These are phyloP conservation scores for Penicillium egyptiacum DNA, from an alignment of 495 filamentous ascomycete genomes.

Conservation along the genomic window DNA sequence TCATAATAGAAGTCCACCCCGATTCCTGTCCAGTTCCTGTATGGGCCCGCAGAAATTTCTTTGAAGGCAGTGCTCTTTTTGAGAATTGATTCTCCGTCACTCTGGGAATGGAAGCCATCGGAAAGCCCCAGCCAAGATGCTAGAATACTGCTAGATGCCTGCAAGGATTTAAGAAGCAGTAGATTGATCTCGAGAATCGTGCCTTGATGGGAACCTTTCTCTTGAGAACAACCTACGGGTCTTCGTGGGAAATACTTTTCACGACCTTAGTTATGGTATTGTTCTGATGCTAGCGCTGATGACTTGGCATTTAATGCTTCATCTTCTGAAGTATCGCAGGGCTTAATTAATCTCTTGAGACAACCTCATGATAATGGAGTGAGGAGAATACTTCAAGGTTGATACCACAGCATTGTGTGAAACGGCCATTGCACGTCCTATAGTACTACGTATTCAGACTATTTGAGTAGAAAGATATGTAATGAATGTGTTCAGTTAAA, in stretches of 20 bases:
- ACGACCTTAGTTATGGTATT: not conserved
- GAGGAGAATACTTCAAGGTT: not conserved
- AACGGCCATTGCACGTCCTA: not conserved
- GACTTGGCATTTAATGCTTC: not conserved
- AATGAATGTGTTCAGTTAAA: too few relatives aligned
- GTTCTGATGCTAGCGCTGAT: not conserved
- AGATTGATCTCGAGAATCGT: too few relatives aligned
- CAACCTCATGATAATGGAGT: not conserved
- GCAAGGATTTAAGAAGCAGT: not conserved
- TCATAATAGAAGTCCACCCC: not conserved
- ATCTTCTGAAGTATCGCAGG: not conserved
- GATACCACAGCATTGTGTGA: not conserved
- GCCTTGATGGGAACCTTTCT: constrained; percentile 3
- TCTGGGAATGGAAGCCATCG: not conserved
- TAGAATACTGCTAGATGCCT: not conserved
- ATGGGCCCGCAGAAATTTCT: constrained; percentile 7
- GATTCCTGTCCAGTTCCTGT: constrained; percentile 2
- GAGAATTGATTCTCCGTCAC: not conserved
- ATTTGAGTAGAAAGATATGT: too few relatives aligned
- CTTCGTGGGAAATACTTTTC: not conserved
- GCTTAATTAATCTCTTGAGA: not conserved
- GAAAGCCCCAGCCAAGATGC: not conserved
- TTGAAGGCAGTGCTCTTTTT: constrained; percentile 1
- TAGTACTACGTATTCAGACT: too few relatives aligned
- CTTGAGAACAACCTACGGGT: not conserved